Evolutionary conservation across 1,284 basidiomycete genomes (phyloP), one percentile per base, ranked within the genome.

Genomic region (Puccinia polysora): DNA sequence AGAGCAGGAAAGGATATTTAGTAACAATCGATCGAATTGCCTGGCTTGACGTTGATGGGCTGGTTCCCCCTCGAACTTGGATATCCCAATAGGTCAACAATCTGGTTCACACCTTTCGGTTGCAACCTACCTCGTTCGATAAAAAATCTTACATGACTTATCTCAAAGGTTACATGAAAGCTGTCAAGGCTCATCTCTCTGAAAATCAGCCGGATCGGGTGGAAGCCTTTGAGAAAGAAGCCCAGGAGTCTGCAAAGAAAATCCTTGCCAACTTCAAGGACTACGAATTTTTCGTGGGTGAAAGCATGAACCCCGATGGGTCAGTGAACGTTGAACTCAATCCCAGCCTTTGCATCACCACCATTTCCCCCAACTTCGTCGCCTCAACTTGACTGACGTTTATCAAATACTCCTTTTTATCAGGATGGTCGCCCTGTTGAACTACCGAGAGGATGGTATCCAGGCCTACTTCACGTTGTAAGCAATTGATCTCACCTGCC

Each of bases 121-220:
- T 99, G 75, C 86, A 90, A 79, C 59, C 81, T 45, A 95, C 91
- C 34, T 47, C 78, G 7, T 98, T 96, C 81, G 93, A 97, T 84
- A 98, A 97, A 83, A 97, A 97, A 83, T 81, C 82, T 47, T 99
- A 86, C 83, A 83, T 93, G 58, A 81, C 84, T 52, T 88, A 95
- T 82, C 86, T 98, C 79, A 98, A 97, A 85, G 83, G 79, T 65
- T 91, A 91, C 84, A 91, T 91, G 89, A 91, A 91, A 83, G 80
- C 83, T 10, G 81, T 91, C 82, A 89, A 90, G 83, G 74, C 81
- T 73, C 78, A 79, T 73, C 78, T 79, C 45, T 78, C 85, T 77
- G 73, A 75, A 74, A 81, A 74, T 5, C 83, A 87, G 65, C 87
- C 89, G 8, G 89, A 88, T 0, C 85, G 86, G 28, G 88, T 95